Conservation (phyloP, 2,329 filamentous ascomycete species). For the Beauveria pseudobassiana region DNA sequence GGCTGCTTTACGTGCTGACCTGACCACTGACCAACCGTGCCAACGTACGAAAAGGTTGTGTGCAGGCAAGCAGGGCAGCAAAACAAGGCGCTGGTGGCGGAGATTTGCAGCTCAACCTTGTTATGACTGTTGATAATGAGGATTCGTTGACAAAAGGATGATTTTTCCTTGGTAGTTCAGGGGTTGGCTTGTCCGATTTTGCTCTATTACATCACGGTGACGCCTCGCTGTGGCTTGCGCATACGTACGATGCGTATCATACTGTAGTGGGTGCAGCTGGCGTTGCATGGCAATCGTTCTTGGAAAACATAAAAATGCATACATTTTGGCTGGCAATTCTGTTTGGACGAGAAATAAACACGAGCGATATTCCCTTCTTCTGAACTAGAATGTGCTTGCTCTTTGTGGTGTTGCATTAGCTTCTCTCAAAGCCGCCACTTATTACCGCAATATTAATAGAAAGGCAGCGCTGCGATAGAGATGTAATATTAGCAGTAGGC, state of each 20-base stretch:
- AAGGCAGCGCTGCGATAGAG: too few species aligned
- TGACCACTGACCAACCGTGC: too few species aligned
- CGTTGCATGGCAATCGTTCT: background rate
- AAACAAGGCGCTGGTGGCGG: conserved; percentile 2
- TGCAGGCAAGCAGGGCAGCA: background rate
- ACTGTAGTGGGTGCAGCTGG: background rate
- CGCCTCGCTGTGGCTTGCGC: background rate
- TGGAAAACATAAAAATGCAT: background rate
- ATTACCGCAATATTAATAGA: background rate
- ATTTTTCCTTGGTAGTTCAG: background rate
- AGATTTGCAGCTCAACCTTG: conserved; percentile 1
- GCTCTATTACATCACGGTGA: conserved; percentile 10
- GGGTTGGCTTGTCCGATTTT: background rate
- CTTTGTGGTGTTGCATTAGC: background rate
- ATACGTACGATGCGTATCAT: background rate
- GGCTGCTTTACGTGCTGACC: background rate
- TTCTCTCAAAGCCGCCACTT: background rate
- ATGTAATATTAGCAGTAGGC: too few species aligned
- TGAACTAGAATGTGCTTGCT: too few species aligned
- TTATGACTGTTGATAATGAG: background rate
- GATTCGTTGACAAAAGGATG: background rate
- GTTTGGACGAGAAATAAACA: too few species aligned
- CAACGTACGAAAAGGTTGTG: background rate
- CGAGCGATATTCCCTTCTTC: too few species aligned
- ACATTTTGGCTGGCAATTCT: too few species aligned